Conservation (phyloP, 1,139 yeast genomes). For the Yamadazyma atmosphaerica region DNA sequence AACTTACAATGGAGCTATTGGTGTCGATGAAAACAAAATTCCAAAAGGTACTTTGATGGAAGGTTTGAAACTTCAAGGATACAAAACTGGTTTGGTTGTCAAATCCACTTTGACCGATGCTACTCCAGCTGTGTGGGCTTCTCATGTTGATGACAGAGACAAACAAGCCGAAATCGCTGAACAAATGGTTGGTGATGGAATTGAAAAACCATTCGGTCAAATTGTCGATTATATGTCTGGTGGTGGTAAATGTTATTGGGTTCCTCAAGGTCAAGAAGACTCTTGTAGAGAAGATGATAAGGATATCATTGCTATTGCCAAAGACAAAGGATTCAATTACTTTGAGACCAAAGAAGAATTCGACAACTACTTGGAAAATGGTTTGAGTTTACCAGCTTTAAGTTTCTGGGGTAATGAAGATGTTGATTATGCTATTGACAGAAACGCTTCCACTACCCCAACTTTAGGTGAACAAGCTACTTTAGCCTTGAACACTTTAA, state of each 20-base stretch:
- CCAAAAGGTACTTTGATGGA: conserved; percentile 86
- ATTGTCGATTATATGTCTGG: conserved; percentile 78
- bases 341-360: conserved; percentile 58
- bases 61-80: conserved; percentile 77
- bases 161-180: conserved; percentile 77
- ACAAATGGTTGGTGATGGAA: conserved; percentile 55
- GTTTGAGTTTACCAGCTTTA: conserved; percentile 58
- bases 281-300: conserved; percentile 75
- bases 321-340: conserved; percentile 62
- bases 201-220: background rate
- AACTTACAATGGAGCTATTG: conserved; percentile 83
- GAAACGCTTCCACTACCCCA: conserved; percentile 58
- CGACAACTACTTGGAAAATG: conserved; percentile 48
- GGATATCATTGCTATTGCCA: conserved; percentile 63
- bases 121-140: conserved; percentile 79
- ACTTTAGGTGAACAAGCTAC: conserved; percentile 71
- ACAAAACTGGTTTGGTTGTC: conserved; percentile 80
- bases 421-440: conserved; percentile 79
- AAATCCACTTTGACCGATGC: conserved; percentile 64
- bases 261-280: conserved; percentile 40
- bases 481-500: conserved; percentile 67
- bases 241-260: conserved; percentile 83
- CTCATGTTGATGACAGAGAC: conserved; percentile 66
- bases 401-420: conserved; percentile 66
- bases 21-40: conserved; percentile 56